Evolutionary conservation across 1,284 basidiomycete genomes (phyloP).

Genomic region (Phylloporus sp.): DNA sequence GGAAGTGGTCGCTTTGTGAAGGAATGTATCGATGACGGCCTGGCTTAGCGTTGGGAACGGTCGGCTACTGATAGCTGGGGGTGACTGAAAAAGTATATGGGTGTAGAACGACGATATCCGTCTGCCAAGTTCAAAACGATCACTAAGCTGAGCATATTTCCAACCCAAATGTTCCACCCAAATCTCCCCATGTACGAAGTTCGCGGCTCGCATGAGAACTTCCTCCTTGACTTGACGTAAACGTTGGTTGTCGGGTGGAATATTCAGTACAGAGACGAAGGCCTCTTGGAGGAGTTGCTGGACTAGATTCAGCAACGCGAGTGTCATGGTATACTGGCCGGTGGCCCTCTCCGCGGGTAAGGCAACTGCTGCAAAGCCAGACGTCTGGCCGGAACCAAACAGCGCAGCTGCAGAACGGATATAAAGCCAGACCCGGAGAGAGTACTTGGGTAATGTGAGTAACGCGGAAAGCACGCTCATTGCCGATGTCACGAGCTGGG

Average conservation of each 20-base stretch:
- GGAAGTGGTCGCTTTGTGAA: conserved; percentile 72
- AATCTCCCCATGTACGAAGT: conserved; percentile 82
- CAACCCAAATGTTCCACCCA: conserved; percentile 86
- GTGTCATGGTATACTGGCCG: conserved; percentile 81
- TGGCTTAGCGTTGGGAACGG: conserved; percentile 64
- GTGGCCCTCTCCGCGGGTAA: conserved; percentile 72
- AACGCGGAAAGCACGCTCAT: conserved; percentile 81
- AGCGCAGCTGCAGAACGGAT: conserved; percentile 78
- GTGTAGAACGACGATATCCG: conserved; percentile 69
- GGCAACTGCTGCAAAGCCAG: conserved; percentile 64
- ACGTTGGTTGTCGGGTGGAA: conserved; percentile 58
- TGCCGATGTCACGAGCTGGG: conserved; percentile 76
- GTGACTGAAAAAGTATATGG: conserved; percentile 66
- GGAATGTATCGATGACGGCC: conserved; percentile 66
- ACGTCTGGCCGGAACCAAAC: conserved; percentile 63
- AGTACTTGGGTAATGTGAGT: conserved; percentile 73
- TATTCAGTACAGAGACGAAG: conserved; percentile 54
- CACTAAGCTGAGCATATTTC: conserved; percentile 79
- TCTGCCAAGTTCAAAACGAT: conserved; percentile 80
- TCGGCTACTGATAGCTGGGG: conserved; percentile 52
- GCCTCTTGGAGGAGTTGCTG: conserved; percentile 78
- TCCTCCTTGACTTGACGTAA: conserved; percentile 78
- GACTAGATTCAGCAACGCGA: conserved; percentile 77
- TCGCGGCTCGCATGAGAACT: conserved; percentile 75
- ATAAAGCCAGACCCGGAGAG: conserved; percentile 85